These are phyloP conservation scores for Leptographium wingfieldii DNA, from an alignment of 2,329 filamentous ascomycete genomes.

Conservation along the genomic window DNA sequence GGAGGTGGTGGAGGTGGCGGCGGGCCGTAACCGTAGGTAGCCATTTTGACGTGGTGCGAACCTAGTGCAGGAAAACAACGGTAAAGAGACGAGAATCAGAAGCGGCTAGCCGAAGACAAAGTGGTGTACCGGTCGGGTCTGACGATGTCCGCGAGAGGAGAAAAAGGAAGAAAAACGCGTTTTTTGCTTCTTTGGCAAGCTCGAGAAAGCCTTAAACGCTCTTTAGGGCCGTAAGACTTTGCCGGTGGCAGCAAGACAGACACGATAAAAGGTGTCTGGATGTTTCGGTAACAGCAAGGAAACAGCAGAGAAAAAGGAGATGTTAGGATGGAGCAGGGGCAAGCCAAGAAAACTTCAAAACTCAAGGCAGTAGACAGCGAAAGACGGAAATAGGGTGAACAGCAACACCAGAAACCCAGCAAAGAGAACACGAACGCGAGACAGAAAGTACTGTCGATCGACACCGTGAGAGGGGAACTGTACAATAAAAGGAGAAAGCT, in stretches of 20 bases:
- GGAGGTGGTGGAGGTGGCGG: slow-evolving; percentile 33
- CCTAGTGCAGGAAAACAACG: neutral
- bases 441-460: neutral
- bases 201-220: neutral
- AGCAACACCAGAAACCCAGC: neutral
- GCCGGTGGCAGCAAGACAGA: neutral
- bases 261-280: neutral
- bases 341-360: neutral
- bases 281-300: neutral
- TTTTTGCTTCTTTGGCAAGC: neutral
- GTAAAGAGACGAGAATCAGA: neutral
- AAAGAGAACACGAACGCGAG: neutral
- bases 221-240: neutral
- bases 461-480: neutral
- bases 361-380: neutral
- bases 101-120: neutral
- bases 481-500: neutral
- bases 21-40: slow-evolving; percentile 40
- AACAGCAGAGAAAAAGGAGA: neutral
- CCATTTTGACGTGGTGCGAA: slow-evolving; percentile 21
- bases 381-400: neutral
- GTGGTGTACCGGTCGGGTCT: neutral
- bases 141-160: neutral
- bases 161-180: neutral
- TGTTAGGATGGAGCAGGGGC: neutral